Evolutionary conservation across 495 filamentous ascomycete genomes (phyloP).

Genomic region (Immersiella caudata): DNA sequence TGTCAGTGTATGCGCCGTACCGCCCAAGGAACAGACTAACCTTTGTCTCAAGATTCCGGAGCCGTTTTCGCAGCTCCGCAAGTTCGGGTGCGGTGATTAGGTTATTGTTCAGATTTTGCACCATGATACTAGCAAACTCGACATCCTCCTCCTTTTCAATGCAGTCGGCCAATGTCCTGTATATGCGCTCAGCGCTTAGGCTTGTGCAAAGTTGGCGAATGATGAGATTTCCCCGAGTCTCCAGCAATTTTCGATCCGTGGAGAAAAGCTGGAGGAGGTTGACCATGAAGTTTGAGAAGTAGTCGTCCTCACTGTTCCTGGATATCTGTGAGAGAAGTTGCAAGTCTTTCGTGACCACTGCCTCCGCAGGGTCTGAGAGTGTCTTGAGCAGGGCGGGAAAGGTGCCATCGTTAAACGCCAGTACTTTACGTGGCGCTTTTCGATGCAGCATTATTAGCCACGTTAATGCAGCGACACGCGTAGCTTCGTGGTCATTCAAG

Average conservation of each 20-base stretch:
- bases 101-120: constrained; percentile 99
- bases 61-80: constrained; percentile 82
- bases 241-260: constrained; percentile 86
- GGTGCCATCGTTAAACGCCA: constrained; percentile 95
- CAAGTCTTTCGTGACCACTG: constrained; percentile 93
- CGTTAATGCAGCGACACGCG: constrained; percentile 86
- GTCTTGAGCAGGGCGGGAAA: constrained; percentile 97
- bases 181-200: constrained; percentile 91
- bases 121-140: constrained; percentile 99
- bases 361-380: constrained; percentile 90
- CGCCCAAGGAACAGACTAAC: constrained; percentile 42
- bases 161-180: constrained; percentile 93
- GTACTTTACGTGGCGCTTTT: constrained; percentile 89
- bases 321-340: constrained; percentile 96
- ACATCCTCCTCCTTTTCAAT: constrained; percentile 98
- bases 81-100: constrained; percentile 96
- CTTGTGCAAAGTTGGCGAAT: constrained; percentile 94
- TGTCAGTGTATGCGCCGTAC: constrained; percentile 19
- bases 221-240: constrained; percentile 92
- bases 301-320: constrained; percentile 91
- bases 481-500: constrained; percentile 94
- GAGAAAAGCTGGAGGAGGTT: constrained; percentile 93
- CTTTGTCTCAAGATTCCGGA: constrained; percentile 87
- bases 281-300: constrained; percentile 98
- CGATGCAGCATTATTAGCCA: constrained; percentile 98